A percentile compares a stretch with the other conserved stretches of the same genome.
These are phyloP conservation scores for Nissolia schottii DNA, from an alignment of 306 rosid species.

Conservation along the genomic window DNA sequence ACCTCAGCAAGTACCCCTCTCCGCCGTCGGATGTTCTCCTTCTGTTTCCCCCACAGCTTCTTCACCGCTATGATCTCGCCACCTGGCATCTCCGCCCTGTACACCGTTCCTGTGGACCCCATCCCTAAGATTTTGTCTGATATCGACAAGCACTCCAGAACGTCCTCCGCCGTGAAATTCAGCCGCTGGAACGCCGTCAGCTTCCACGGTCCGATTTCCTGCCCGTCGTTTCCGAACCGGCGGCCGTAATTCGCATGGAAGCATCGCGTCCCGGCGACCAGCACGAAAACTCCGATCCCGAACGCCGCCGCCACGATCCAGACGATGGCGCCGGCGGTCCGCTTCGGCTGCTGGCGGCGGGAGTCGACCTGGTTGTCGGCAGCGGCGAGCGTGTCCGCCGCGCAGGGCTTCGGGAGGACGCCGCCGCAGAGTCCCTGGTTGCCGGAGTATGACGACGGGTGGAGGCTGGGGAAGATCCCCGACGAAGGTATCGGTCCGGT, in stretches of 20 bases:
- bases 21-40: conserved; percentile 62
- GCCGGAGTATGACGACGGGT: conserved; percentile 76
- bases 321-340: conserved; percentile 75
- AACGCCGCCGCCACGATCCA: conserved; percentile 92
- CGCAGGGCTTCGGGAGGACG: conserved; percentile 56
- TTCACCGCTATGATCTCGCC: conserved; percentile 93
- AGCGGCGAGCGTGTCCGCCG: conserved; percentile 27
- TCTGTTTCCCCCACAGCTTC: conserved; percentile 79
- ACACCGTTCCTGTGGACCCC: conserved; percentile 92
- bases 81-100: conserved; percentile 85
- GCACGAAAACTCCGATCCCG: conserved; percentile 75
- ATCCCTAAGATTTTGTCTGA: conserved; percentile 74
- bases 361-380: conserved; percentile 29
- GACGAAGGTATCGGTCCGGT: conserved; percentile 77
- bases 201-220: conserved; percentile 76
- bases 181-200: conserved; percentile 83
- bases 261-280: conserved; percentile 82
- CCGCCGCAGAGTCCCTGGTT: conserved; percentile 77
- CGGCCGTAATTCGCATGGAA: conserved; percentile 66
- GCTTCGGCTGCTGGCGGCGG: conserved; percentile 48
- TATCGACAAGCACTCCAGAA: conserved; percentile 64
- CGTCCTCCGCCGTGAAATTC: conserved; percentile 90
- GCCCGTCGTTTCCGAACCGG: conserved; percentile 26
- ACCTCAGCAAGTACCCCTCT: conserved; percentile 94
- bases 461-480: conserved; percentile 61